phyloP scores from a whole-genome alignment of 2,329 filamentous ascomycete species.

The Nigrospora osmanthi region DNA sequence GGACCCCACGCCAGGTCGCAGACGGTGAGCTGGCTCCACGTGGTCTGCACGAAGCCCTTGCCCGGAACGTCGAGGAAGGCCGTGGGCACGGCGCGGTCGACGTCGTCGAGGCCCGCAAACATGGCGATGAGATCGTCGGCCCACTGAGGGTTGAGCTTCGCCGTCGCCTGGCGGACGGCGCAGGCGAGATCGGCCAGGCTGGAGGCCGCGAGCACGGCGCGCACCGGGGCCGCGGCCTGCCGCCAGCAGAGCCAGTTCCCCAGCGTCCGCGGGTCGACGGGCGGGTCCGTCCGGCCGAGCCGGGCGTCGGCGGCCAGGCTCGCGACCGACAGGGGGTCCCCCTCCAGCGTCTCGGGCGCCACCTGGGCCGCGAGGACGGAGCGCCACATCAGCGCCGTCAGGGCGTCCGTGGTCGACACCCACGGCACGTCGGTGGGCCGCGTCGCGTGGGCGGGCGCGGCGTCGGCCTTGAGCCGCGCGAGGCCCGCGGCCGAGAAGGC shows the following conservation, averaged over 20 bases:
- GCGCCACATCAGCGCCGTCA: constrained; percentile 3
- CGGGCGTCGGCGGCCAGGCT: not conserved
- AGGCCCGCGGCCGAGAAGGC: constrained; percentile 16
- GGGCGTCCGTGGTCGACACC: constrained; percentile 4
- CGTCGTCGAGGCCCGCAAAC: constrained; percentile 7
- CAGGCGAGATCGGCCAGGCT: not conserved
- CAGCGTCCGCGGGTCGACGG: not conserved
- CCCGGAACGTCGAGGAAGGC: not conserved
- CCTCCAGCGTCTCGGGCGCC: not conserved
- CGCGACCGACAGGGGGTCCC: constrained; percentile 5
- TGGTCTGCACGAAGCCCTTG: not conserved
- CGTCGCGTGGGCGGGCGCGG: not conserved
- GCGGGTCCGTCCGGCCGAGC: constrained; percentile 19
- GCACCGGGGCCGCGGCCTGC: not conserved
- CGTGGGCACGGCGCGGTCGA: not conserved
- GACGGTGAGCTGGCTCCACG: constrained; percentile 23
- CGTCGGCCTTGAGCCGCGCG: constrained; percentile 7
- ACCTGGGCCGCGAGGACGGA: not conserved
- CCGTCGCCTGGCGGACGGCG: not conserved
- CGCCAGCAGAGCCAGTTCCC: not conserved
- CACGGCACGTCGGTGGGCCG: constrained; percentile 7
- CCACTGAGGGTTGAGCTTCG: constrained; percentile 14
- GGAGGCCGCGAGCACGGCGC: not conserved
- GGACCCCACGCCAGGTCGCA: constrained; percentile 25
- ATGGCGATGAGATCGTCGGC: constrained; percentile 6